Base-by-base conservation (phyloP, 1,284 basidiomycete genomes). In the Naganishia liquefaciens region DNA sequence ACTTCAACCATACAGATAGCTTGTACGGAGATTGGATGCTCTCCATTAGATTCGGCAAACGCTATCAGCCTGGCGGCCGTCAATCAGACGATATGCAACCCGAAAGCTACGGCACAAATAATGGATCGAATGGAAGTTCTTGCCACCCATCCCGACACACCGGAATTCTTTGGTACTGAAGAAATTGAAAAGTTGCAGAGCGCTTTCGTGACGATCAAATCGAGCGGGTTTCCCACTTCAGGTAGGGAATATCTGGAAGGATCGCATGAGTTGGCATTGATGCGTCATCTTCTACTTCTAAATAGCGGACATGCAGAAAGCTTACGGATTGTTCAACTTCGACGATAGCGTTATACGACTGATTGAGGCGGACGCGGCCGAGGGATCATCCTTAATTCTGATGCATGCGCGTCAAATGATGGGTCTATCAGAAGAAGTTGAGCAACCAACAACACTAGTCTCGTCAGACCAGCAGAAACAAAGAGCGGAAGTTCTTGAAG, bases 61-160 rank as follows among this genome's bases (percentile, higher is more conserved):
- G 44, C 46, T 13, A 60, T 60, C 21, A 19, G 46, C n/a, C 55
- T 49, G n/a, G 55, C 55, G 11, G 55, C 49, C 17, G 37, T 60
- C 23, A 60, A 60, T 60, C 55, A 60, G 19, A 60, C 46, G 6
- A 60, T 60, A 27, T 60, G 55, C 23, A 49, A 60, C 19, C 21
- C 55, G n/a, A 60, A 33, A 21, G 23, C 9, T 2, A 60, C 55
- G 4, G 46, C 55, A 17, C 55, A 50, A 40, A 60, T 60, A 4
- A 60, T 60, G 55, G 55, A 60, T 33, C 46, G 46, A 15, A 25
- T 60, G 33, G 55, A 60, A 33, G 40, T 60, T 23, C 21, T 60
- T 15, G 55, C 55, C 4, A 49, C 55, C 0, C 55, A 60, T 40
- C 13, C 10, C 10, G 46, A 49, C 25, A 60, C 55, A 9, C 30